phyloP scores from a whole-genome alignment of 1,139 yeast genomes.

The Arxiozyma telluris region DNA sequence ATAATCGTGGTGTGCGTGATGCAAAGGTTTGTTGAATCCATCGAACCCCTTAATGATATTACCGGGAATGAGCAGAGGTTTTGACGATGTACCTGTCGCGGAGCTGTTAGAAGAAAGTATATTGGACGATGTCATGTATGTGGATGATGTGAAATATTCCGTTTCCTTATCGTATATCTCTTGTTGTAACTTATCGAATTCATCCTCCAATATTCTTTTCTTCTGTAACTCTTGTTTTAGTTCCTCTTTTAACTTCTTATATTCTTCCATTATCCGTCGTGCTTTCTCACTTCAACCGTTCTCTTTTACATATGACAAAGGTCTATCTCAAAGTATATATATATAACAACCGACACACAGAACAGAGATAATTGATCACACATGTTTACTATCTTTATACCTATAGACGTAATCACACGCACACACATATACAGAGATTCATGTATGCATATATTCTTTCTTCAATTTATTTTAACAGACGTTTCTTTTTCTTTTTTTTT shows the following conservation, averaged over 20 bases:
- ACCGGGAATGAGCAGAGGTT: conserved; percentile 36
- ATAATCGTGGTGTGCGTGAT: conserved; percentile 41
- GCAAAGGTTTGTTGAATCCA: conserved; percentile 50
- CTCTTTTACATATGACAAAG: too few relatives aligned
- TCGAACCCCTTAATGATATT: conserved; percentile 88
- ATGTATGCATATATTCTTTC: too few relatives aligned
- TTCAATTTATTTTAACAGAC: too few relatives aligned
- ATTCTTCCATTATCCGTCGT: conserved; percentile 39
- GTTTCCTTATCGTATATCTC: conserved; percentile 76
- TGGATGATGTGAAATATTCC: conserved; percentile 58
- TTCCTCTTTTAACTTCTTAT: conserved; percentile 35
- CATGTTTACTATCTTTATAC: too few relatives aligned
- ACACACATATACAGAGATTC: too few relatives aligned
- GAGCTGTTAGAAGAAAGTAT: background rate
- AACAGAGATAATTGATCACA: too few relatives aligned
- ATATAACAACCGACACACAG: too few relatives aligned
- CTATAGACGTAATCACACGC: too few relatives aligned
- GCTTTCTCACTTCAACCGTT: conserved; percentile 9
- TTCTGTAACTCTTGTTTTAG: conserved; percentile 60
- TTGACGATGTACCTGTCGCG: background rate
- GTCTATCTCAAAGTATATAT: background rate
- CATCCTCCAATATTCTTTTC: conserved; percentile 54
- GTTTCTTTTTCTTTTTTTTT: too few relatives aligned
- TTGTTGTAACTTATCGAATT: conserved; percentile 60
- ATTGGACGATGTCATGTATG: conserved; percentile 19